A percentile compares a stretch with the other conserved stretches of the same genome.
Evolutionary conservation across 352 stramenopile genomes (phyloP).

Genomic region (Globisporangium solare): DNA sequence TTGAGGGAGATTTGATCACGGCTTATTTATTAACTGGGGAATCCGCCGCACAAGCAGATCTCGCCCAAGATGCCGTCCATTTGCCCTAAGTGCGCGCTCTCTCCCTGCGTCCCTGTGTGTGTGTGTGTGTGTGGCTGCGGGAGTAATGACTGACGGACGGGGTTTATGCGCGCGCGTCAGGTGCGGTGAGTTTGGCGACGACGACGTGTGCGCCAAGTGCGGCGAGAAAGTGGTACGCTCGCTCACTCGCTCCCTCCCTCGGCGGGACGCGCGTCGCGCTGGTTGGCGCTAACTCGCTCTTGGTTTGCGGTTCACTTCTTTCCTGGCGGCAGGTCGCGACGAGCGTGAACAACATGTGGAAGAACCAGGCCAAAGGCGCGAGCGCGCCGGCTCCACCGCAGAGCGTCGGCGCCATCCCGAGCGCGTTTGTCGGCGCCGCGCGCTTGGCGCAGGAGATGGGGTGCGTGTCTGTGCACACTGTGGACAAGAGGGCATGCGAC

Average conservation of each 20-base stretch:
- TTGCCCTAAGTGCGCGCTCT: conserved; percentile 42
- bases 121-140: neutral
- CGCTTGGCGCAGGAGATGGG: conserved; percentile 48
- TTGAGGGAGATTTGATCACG: too few relatives aligned
- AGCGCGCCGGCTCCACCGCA: conserved; percentile 21
- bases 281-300: neutral
- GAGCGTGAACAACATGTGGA: conserved; percentile 45
- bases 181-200: conserved; percentile 58
- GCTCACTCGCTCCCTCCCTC: neutral
- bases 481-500: neutral
- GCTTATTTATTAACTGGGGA: too few relatives aligned
- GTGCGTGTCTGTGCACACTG: conserved; percentile 17
- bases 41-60: too few relatives aligned
- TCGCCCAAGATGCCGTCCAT: conserved; percentile 57
- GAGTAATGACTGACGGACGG: neutral
- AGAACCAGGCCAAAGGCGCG: conserved; percentile 33
- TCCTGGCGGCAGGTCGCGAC: conserved; percentile 23
- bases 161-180: conserved; percentile 8
- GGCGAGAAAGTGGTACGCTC: conserved; percentile 54
- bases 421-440: conserved; percentile 50
- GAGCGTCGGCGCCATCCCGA: conserved; percentile 55
- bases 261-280: neutral
- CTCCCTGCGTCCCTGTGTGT: neutral
- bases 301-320: neutral
- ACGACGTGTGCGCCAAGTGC: conserved; percentile 50